Evolutionary conservation across 768 basidiomycete genomes (phyloP), one percentile per base, ranked within the genome.

Genomic region (Podaxis sp.): DNA sequence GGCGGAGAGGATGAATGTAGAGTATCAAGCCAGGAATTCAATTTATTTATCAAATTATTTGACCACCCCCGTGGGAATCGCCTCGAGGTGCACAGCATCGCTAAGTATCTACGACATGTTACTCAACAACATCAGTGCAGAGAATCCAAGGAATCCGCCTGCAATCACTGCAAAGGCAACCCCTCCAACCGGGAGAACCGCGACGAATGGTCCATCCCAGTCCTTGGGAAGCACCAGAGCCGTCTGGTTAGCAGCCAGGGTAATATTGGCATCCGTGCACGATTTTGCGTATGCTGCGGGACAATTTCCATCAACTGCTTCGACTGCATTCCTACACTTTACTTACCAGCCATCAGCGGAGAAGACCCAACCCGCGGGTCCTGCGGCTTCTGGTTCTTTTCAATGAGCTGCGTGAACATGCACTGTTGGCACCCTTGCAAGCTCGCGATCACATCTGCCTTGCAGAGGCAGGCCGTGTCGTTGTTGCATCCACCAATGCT

Each of bases 401-500:
- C 66, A 63, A 92, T 79, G 27, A 90, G 72, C 59, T 74, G 73
- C 44, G 72, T 69, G 67, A 88, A 85, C 79, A 88, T 81, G 76
- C 89, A 91, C 66, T 86, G 83, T 70, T 91, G 81, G 72, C 89
- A 89, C 36, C 66, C 53, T 1, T 76, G 71, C 58, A 91, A 71
- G 1, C 73, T 64, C 0, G 69, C 59, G 35, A 83, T 76, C 2
- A 80, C 80, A 6, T 61, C 67, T 13, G 71, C 61, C 16, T 61
- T 66, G 76, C 90, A 91, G 25, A 89, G 76, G 69, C 89, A 91
- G 18, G 63, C 61, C 36, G 80, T 71, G 63, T 83, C 73, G 57
- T 76, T 68, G 16, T 69, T 69, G 71, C 89, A 89, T 23, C 66
- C 70, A 67, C 78, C 61, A 42, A 77, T 63, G 25, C 27, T 62